Percentiles rank a stretch among this genome's conserved stretches.
Conservation (phyloP, 1,139 yeast genomes). For the Pichia sp. region DNA sequence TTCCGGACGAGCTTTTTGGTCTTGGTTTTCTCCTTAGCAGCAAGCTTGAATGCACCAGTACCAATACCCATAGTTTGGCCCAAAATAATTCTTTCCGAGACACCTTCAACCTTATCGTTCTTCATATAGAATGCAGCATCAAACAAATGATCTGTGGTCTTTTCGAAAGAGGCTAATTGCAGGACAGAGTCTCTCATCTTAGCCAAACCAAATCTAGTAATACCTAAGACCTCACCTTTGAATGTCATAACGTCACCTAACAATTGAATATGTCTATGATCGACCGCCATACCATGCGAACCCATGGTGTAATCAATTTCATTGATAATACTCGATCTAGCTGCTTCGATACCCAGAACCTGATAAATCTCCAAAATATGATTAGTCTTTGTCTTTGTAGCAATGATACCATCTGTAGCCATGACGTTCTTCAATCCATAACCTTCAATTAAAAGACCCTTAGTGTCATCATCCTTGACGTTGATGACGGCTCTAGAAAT, state of each 20-base stretch:
- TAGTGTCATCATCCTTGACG: constrained; percentile 78
- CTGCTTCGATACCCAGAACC: constrained; percentile 97
- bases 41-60: constrained; percentile 91
- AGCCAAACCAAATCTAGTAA: constrained; percentile 94
- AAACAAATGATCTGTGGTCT: constrained; percentile 96
- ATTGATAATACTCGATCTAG: constrained; percentile 82
- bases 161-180: constrained; percentile 95
- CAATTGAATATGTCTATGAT: constrained; percentile 97
- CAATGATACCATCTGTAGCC: constrained; percentile 96
- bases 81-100: constrained; percentile 91
- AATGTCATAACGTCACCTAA: constrained; percentile 98
- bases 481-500: constrained; percentile 95
- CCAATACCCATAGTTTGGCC: constrained; percentile 98
- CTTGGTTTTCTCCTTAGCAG: constrained; percentile 47
- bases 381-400: constrained; percentile 80
- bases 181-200: constrained; percentile 98
- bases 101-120: constrained; percentile 94
- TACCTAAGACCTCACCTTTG: constrained; percentile 97
- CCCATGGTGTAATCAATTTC: constrained; percentile 98
- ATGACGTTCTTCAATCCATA: constrained; percentile 94
- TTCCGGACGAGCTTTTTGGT: constrained; percentile 35
- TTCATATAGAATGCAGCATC: constrained; percentile 99
- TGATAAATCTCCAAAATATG: constrained; percentile 86
- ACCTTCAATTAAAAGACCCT: constrained; percentile 93
- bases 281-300: constrained; percentile 99